These are phyloP conservation scores for Pyrenophora tritici-repentis DNA, from an alignment of 2,329 filamentous ascomycete species.

Conservation along the genomic window DNA sequence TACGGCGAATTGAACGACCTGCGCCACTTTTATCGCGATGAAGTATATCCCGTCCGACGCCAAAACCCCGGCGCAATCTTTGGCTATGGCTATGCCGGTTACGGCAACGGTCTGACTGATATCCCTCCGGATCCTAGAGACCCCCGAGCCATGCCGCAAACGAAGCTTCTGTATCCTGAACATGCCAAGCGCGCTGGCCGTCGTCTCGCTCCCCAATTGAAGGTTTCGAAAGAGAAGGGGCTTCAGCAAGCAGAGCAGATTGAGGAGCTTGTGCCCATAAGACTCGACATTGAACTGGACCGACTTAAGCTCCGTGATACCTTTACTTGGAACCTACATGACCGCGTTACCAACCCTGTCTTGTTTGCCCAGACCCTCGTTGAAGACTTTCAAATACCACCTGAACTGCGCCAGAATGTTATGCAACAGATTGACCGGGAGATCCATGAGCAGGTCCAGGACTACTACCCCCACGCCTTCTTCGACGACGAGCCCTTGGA, in stretches of 20 bases:
- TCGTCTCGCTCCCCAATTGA: conserved; percentile 73
- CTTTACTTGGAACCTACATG: conserved; percentile 97
- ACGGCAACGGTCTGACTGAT: conserved; percentile 83
- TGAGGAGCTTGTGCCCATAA: conserved; percentile 88
- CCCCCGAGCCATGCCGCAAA: conserved; percentile 55
- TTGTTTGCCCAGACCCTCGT: conserved; percentile 87
- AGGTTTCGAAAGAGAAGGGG: conserved; percentile 77
- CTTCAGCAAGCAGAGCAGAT: conserved; percentile 87
- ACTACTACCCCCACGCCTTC: conserved; percentile 91
- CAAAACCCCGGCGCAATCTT: conserved; percentile 64
- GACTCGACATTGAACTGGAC: conserved; percentile 92
- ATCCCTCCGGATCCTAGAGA: conserved; percentile 39
- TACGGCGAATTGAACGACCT: conserved; percentile 57
- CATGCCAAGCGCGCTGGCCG: conserved; percentile 78
- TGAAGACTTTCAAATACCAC: conserved; percentile 80
- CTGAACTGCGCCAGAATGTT: conserved; percentile 63
- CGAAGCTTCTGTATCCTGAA: conserved; percentile 75
- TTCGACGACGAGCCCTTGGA: conserved; percentile 90
- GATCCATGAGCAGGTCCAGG: conserved; percentile 86
- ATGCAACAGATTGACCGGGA: conserved; percentile 71
- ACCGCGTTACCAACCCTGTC: conserved; percentile 78
- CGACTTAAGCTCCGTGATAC: conserved; percentile 95
- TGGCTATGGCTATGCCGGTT: conserved; percentile 80
- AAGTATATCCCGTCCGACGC: conserved; percentile 64
- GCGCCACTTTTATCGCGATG: conserved; percentile 35